Evolutionary conservation across 345 rosid genomes (phyloP).

Genomic region (Salix brachista): DNA sequence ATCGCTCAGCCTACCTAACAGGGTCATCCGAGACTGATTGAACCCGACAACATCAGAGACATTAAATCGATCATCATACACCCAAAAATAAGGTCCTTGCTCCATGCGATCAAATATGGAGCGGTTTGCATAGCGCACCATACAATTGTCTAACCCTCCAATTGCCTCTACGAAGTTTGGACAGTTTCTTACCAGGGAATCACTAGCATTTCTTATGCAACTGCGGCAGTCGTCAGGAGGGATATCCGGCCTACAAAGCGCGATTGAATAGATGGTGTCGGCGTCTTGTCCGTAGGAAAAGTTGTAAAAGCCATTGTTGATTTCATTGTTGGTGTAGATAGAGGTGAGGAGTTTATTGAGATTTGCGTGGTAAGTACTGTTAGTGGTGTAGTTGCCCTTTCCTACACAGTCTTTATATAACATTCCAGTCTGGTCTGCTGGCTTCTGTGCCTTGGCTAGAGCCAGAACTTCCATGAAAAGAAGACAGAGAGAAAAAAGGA

Average conservation of each 20-base stretch:
- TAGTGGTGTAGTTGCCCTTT: constrained; percentile 14
- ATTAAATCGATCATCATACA: rapidly evolving
- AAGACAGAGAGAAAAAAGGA: not conserved
- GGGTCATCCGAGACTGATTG: not conserved
- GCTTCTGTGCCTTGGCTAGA: not conserved
- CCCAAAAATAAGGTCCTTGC: not conserved
- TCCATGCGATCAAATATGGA: constrained; percentile 11
- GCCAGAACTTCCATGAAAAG: not conserved
- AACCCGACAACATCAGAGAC: not conserved
- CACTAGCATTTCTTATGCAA: constrained; percentile 27
- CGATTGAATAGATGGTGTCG: constrained; percentile 22
- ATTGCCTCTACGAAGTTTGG: constrained; percentile 35
- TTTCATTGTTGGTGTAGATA: constrained; percentile 14
- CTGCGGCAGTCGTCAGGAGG: constrained; percentile 14
- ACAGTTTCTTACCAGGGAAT: constrained; percentile 16
- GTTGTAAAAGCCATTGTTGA: constrained; percentile 28
- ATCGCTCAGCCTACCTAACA: not conserved
- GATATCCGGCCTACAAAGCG: constrained; percentile 41
- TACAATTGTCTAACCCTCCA: constrained; percentile 31
- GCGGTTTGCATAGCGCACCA: constrained; percentile 38
- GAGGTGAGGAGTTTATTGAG: constrained; percentile 22
- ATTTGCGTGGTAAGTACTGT: constrained; percentile 23
- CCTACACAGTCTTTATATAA: not conserved
- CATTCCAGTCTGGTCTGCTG: not conserved
- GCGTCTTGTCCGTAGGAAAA: constrained; percentile 17